Evolutionary conservation across 129 eudicot species (phyloP), one percentile per base, ranked within the genome.

Genomic region (Artemisia argyi): DNA sequence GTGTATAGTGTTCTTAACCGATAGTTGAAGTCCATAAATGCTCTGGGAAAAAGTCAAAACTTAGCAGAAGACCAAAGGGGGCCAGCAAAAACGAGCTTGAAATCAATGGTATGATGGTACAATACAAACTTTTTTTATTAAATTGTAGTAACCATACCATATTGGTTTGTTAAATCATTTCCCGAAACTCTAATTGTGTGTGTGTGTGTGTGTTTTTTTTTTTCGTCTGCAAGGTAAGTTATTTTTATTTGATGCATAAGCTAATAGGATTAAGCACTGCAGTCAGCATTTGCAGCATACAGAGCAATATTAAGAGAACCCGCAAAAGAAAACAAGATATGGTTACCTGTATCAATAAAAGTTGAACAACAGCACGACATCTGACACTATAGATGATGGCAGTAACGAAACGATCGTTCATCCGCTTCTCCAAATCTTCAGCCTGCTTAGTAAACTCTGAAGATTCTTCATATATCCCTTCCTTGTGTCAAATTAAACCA

Each of bases 331-430:
- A 56, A 7, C 42, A 44, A 18, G 15, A 7, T 13, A 50, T 24
- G 28, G 15, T 49, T 75, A 88, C 95, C 91, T 91, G 97, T 61
- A 91, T 85, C 71, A 91, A 67, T 61, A 87, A 66, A 69, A 87
- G 95, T 77, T 87, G 97, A 62, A 87, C 81, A 64, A 95, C 86
- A 64, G 91, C 85, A 58, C 89, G 86, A 24, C 89, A 83, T 74
- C 83, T 87, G 26, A 83, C 84, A 54, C 83, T 86, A 12, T 89
- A 78, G 58, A 87, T 71, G 56, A n/a, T n/a, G n/a, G 95, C 80
- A 69, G 77, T 72, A 75, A 73, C 80, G 15, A 91, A 54, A n/a
- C 35, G 85, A 42, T 71, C 81, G 42, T 79, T 81, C 71, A 79
- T 81, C 20, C 46, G 69, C 73, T 72, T 82, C 47, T 80, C 85